Evolutionary conservation across 495 filamentous ascomycete species (phyloP).

Genomic region (Xylona heveae): DNA sequence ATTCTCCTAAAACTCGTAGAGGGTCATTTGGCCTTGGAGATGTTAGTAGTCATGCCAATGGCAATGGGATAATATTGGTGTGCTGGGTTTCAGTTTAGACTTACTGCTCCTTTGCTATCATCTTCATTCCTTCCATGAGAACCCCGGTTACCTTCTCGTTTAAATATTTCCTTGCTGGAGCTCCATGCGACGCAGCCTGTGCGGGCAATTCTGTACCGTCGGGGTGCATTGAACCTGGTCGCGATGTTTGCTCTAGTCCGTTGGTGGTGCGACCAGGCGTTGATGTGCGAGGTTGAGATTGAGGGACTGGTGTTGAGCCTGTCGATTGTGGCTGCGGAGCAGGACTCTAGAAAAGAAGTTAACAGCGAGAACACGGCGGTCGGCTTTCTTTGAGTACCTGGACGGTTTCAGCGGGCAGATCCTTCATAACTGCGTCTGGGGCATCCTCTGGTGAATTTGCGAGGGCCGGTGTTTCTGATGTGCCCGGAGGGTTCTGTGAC

Average conservation of each 20-base stretch:
- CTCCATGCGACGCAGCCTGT: conserved; percentile 39
- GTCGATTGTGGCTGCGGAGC: not conserved
- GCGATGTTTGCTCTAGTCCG: conserved; percentile 1
- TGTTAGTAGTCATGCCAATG: too few species aligned
- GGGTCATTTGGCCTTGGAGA: conserved; percentile 53
- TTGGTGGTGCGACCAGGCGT: conserved; percentile 25
- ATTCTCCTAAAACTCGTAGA: conserved; percentile 68
- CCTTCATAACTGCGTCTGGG: not conserved
- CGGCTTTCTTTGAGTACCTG: too few species aligned
- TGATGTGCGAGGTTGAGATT: conserved; percentile 25
- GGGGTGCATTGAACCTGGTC: conserved; percentile 11
- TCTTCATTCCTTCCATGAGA: conserved; percentile 84
- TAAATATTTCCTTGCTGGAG: conserved; percentile 70
- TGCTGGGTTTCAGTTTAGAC: conserved; percentile 17
- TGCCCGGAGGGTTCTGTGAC: not conserved
- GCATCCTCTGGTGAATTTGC: not conserved
- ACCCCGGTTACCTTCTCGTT: conserved; percentile 73
- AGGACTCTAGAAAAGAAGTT: not conserved
- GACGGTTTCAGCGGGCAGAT: not conserved
- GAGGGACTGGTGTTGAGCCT: conserved; percentile 1
- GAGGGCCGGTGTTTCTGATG: not conserved
- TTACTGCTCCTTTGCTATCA: conserved; percentile 62
- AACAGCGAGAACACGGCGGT: not conserved
- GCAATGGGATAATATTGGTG: too few species aligned
- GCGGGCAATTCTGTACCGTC: conserved; percentile 21